Evolutionary conservation across 805 yeast species (phyloP).

Genomic region (Yamadazyma nakazawae): DNA sequence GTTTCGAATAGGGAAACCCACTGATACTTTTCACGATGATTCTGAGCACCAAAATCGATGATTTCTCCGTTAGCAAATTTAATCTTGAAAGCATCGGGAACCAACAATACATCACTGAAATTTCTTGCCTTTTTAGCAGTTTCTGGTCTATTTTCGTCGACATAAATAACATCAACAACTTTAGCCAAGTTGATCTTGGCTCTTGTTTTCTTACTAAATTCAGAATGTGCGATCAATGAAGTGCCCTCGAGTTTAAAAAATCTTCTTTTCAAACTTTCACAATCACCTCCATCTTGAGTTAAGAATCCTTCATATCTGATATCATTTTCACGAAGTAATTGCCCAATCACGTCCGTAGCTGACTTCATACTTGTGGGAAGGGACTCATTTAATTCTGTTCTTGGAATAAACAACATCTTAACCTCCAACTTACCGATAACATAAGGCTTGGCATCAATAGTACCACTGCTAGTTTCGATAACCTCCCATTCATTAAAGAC

Average conservation of each 20-base stretch:
- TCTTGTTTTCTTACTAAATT: slow-evolving; percentile 60
- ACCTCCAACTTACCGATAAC: slow-evolving; percentile 64
- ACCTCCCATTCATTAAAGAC: slow-evolving; percentile 83
- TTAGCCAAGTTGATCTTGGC: slow-evolving; percentile 74
- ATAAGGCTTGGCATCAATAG: slow-evolving; percentile 45
- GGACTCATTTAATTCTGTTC: slow-evolving; percentile 55
- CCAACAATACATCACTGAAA: slow-evolving; percentile 66
- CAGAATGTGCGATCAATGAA: slow-evolving; percentile 73
- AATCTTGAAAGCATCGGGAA: slow-evolving; percentile 73
- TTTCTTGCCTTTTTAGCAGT: slow-evolving; percentile 46
- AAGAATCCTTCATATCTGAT: slow-evolving; percentile 59
- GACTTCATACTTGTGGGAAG: slow-evolving; percentile 68
- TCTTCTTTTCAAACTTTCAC: slow-evolving; percentile 68
- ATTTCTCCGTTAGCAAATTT: slow-evolving; percentile 76
- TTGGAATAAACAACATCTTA: slow-evolving; percentile 66
- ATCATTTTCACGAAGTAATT: slow-evolving; percentile 25
- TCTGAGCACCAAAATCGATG: slow-evolving; percentile 83
- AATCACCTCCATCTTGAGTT: slow-evolving; percentile 91
- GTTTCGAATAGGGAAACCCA: slow-evolving; percentile 66
- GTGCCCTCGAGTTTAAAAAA: slow-evolving; percentile 72
- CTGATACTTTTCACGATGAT: slow-evolving; percentile 50
- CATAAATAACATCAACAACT: slow-evolving; percentile 50
- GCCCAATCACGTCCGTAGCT: slow-evolving; percentile 34
- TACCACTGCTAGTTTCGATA: slow-evolving; percentile 19
- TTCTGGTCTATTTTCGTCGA: slow-evolving; percentile 36